Evolutionary conservation across 306 rosid genomes (phyloP).

Genomic region (Adenanthera pavonina): DNA sequence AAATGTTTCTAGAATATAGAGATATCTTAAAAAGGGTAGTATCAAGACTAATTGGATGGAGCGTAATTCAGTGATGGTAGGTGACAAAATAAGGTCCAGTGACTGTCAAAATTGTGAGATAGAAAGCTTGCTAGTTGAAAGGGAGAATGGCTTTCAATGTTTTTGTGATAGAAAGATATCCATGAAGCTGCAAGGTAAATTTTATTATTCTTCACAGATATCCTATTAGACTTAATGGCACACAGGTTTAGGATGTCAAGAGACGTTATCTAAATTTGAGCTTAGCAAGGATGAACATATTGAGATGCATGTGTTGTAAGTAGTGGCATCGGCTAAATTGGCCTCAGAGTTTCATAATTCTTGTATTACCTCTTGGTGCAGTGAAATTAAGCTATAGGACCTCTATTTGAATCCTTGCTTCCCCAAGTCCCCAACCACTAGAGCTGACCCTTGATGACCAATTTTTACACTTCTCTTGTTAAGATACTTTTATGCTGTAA

Average conservation of each 20-base stretch:
- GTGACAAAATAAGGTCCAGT: not conserved
- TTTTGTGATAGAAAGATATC: not conserved
- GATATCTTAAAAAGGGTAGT: not conserved
- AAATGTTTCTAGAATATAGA: not conserved
- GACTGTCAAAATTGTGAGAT: not conserved
- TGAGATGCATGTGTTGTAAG: constrained; percentile 7
- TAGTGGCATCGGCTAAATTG: constrained; percentile 1
- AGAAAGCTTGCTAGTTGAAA: not conserved
- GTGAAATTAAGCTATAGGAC: not conserved
- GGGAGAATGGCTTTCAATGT: not conserved
- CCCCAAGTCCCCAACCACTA: not conserved
- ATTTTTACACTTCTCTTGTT: not conserved
- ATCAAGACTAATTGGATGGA: not conserved
- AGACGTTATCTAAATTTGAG: not conserved
- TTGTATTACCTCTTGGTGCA: not conserved
- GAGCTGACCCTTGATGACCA: not conserved
- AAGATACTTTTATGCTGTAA: not conserved
- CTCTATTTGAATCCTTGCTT: not conserved
- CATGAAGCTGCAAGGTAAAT: not conserved
- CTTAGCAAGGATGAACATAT: not conserved
- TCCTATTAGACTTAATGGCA: too few species aligned
- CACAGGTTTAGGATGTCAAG: not conserved
- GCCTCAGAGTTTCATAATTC: not conserved
- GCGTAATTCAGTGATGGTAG: not conserved
- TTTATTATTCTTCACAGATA: not conserved